Conservation (phyloP, 306 rosid species). For the Hippophae gyantsensis region DNA sequence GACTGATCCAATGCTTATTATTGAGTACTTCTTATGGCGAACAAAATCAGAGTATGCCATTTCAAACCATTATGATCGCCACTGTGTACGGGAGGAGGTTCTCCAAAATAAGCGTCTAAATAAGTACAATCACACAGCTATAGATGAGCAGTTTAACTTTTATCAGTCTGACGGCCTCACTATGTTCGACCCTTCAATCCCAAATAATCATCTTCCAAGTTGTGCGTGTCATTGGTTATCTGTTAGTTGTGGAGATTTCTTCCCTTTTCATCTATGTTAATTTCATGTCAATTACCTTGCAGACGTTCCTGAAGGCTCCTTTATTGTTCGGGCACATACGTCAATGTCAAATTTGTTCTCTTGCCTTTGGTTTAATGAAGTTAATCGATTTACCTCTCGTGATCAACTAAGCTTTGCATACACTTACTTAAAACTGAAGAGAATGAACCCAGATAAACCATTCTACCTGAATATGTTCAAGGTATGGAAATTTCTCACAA, state of each 20-base stretch:
- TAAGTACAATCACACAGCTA: slow-evolving; percentile 71
- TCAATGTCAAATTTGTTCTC: slow-evolving; percentile 89
- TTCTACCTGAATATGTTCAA: slow-evolving; percentile 73
- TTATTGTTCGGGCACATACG: slow-evolving; percentile 85
- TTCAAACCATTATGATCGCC: slow-evolving; percentile 91
- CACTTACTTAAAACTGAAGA: slow-evolving; percentile 72
- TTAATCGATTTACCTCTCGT: slow-evolving; percentile 87
- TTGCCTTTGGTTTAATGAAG: slow-evolving; percentile 97
- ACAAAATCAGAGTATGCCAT: slow-evolving; percentile 81
- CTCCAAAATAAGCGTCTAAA: slow-evolving; percentile 85
- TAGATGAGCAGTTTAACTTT: slow-evolving; percentile 66
- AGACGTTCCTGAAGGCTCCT: slow-evolving; percentile 98
- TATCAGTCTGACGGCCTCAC: slow-evolving; percentile 82
- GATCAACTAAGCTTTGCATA: slow-evolving; percentile 94
- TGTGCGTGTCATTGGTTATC: slow-evolving; percentile 41
- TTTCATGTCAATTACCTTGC: slow-evolving; percentile 18
- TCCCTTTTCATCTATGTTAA: slow-evolving; percentile 9
- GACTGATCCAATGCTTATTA: slow-evolving; percentile 71
- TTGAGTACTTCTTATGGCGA: slow-evolving; percentile 81
- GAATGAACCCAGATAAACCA: slow-evolving; percentile 63
- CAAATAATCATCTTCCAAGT: slow-evolving; percentile 63
- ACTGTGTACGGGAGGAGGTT: slow-evolving; percentile 93
- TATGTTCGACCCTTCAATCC: slow-evolving; percentile 54
- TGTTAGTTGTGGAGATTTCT: slow-evolving; percentile 23
- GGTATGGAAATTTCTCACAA: slow-evolving; percentile 32